Base-by-base conservation (phyloP, 140 eudicot species). In the Erigeron philadelphicus region DNA sequence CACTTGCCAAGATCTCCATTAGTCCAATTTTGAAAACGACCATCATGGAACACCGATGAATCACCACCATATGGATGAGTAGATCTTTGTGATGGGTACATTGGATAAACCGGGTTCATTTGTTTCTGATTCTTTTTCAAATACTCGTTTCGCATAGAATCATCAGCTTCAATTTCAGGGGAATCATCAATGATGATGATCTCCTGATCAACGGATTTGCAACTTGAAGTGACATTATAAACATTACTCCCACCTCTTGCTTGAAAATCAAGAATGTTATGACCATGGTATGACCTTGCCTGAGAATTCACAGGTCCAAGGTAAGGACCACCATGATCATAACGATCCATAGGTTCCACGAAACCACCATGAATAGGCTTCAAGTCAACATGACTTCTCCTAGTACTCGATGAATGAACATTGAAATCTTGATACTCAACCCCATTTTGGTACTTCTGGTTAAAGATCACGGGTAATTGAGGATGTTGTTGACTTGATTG, bases 171-270 rank as follows among this genome's bases (percentile, higher is more conserved):
- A 23, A 31, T 75, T 67, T 72, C 82, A 47, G 83, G 81, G 12
- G 75, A 66, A 64, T 86, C 90, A 59, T 83, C 84, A 58, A 85
- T 70, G 18, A 83, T 46, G 48, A 83, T 76, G 7, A 83, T 74
- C 75, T 88, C 89, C 52, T 77, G 25, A 21, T 21, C 85, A 25
- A 17, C 40, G 8, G 71, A 69, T 38, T 61, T 66, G n/a, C 67
- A 57, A 31, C 48, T 54, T 3, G 66, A 54, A 44, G 56, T 18
- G 53, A 5, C 56, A 64, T 19, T 67, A 19, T 59, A 75, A 48
- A 19, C 53, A 44, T 56, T 74, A 12, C 17, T 45, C 21, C 73
- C 68, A 44, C 15, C 4, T 53, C 3, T 7, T 0, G 49, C 12
- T 65, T 57, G 73, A 47, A 53, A 17, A 47, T 75, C 58, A 16